Base-by-base conservation (phyloP, 495 filamentous ascomycete species). In the Aspergillus carlsbadensis region DNA sequence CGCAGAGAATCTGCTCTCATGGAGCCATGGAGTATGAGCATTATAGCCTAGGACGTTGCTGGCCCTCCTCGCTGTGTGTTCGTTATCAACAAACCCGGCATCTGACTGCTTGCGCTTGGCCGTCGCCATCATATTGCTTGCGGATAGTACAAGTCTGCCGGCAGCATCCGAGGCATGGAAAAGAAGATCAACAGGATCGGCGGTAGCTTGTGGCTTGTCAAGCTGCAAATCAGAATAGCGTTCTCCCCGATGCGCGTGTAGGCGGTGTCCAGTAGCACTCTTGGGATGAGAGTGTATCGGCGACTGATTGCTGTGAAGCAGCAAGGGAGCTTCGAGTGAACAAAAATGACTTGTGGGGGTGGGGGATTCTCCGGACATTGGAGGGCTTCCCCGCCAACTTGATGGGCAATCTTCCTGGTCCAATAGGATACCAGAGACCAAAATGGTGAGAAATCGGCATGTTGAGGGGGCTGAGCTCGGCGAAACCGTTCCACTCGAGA, bases 1-100 rank as follows among this genome's bases (percentile, higher is more conserved):
- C n/a, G 56, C 57, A n/a, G 62, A 49, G 10, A 66, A 57, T 24
- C 65, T 65, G 15, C 63, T 54, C 45, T 69, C 70, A 11, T 65
- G 63, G 4, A 74, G 63, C 73, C 73, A 76, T 48, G 73, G 73
- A 5, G 65, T 61, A 44, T 69, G 70, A 6, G 68, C 67, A 50
- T 76, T 64, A 58, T 70, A 71, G 22, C 68, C 63, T 33, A 68
- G 57, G 24, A 64, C 57, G 51, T 65, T 65, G 55, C 66, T 68
- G 21, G 65, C 50, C 37, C 72, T 71, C 4, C 61, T 55, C 13
- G 42, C 51, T 2, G 54, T 57, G 21, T 41, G 56, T 29, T 18
- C 54, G 20, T 65, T 64, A 35, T 59, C 47, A 24, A 54, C 46
- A 22, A 45, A 42, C 5, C 61, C 67, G 17, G 70, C 52, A n/a